Evolutionary conservation across 441 rosid genomes (phyloP).

Genomic region (Croton laevigatus): DNA sequence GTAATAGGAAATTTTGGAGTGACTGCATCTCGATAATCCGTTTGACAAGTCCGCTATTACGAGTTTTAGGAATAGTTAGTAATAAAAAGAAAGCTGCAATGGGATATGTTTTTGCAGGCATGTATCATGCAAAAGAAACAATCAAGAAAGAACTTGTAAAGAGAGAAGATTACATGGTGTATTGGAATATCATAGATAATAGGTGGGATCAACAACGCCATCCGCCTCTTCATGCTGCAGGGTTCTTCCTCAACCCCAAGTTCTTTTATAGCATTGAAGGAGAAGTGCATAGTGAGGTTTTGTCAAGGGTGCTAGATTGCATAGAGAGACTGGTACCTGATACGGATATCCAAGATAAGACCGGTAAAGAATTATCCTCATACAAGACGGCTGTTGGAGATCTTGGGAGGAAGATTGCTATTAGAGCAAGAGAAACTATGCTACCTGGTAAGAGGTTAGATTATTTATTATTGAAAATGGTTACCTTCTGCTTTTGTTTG

Average conservation of each 20-base stretch:
- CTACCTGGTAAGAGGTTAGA: constrained; percentile 64
- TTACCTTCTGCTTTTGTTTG: not conserved
- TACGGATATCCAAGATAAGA: constrained; percentile 60
- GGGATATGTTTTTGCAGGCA: constrained; percentile 82
- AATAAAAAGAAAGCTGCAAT: constrained; percentile 76
- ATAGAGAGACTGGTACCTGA: constrained; percentile 80
- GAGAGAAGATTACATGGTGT: constrained; percentile 60
- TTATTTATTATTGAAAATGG: not conserved
- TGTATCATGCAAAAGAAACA: constrained; percentile 75
- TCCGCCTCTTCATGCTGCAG: constrained; percentile 82
- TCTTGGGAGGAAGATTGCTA: constrained; percentile 83
- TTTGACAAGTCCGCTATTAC: constrained; percentile 62
- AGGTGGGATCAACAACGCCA: constrained; percentile 72
- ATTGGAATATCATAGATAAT: constrained; percentile 79
- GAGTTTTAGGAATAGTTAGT: constrained; percentile 50
- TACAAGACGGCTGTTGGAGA: constrained; percentile 82
- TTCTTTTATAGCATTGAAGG: constrained; percentile 74
- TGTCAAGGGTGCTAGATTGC: constrained; percentile 78
- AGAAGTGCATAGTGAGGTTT: constrained; percentile 58
- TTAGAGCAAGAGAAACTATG: constrained; percentile 77
- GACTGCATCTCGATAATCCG: constrained; percentile 46
- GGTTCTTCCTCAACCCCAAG: constrained; percentile 89
- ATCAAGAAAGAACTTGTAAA: constrained; percentile 70
- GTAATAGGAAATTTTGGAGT: constrained; percentile 74
- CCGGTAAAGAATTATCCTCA: constrained; percentile 61